Percentiles rank a stretch among this genome's conserved stretches.
Evolutionary conservation across 2,329 filamentous ascomycete genomes (phyloP).

Genomic region (Acephala macrosclerotiorum): DNA sequence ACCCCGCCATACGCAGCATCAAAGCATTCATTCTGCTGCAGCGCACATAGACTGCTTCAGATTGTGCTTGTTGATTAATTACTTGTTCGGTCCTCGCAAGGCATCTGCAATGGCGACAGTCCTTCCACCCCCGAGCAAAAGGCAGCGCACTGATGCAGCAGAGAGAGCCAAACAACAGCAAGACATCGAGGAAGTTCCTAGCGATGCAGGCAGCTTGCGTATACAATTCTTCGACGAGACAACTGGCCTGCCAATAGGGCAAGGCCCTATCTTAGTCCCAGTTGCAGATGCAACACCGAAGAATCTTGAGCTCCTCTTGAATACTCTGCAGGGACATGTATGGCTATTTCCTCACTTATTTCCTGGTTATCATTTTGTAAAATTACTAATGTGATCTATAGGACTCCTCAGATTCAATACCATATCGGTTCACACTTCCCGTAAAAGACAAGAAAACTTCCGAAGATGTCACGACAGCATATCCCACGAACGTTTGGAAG

Average conservation of each 20-base stretch:
- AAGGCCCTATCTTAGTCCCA: conserved; percentile 68
- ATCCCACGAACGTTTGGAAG: conserved; percentile 51
- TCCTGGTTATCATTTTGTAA: neutral
- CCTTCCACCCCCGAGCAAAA: conserved; percentile 84
- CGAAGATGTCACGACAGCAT: conserved; percentile 49
- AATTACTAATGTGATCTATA: conserved; percentile 42
- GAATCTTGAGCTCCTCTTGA: conserved; percentile 87
- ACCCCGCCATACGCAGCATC: neutral
- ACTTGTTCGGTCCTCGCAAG: neutral
- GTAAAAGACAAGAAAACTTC: conserved; percentile 48
- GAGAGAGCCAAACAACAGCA: conserved; percentile 78
- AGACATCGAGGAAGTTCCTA: conserved; percentile 72
- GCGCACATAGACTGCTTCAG: neutral
- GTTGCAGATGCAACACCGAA: conserved; percentile 86
- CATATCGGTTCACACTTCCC: conserved; percentile 69
- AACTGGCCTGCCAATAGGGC: conserved; percentile 78
- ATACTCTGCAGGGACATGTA: conserved; percentile 81
- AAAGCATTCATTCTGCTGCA: neutral
- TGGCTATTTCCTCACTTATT: no score
- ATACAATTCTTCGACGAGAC: conserved; percentile 86
- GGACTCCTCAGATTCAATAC: conserved; percentile 67
- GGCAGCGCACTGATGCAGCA: conserved; percentile 78
- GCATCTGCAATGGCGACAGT: conserved; percentile 74
- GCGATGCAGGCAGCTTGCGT: conserved; percentile 78
- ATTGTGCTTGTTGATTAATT: neutral